A percentile compares a stretch with the other conserved stretches of the same genome.
Evolutionary conservation across 441 rosid genomes (phyloP).

Genomic region (Syzygium syzygioides): DNA sequence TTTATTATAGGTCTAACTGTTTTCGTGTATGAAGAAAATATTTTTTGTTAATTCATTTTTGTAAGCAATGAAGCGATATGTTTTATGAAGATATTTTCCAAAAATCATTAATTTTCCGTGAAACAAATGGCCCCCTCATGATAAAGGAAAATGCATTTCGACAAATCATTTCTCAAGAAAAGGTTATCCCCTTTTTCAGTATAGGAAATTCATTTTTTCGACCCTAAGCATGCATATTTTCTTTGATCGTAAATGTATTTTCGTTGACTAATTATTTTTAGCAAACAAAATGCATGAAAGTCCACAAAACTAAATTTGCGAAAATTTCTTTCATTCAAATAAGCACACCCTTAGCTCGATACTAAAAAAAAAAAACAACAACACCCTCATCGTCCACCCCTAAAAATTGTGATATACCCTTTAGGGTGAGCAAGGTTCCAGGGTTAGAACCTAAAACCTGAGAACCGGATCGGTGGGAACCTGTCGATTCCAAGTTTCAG

Average conservation of each 20-base stretch:
- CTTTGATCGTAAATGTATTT: too few relatives aligned
- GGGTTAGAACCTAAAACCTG: too few relatives aligned
- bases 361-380: neutral
- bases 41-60: neutral
- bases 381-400: neutral
- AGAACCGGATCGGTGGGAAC: too few relatives aligned
- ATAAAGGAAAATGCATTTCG: neutral
- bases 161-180: neutral
- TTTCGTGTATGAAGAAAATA: neutral
- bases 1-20: neutral
- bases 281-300: neutral
- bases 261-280: too few relatives aligned
- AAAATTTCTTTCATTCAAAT: neutral
- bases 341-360: neutral
- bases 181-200: rapidly evolving
- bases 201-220: neutral
- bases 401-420: too few relatives aligned
- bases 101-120: neutral
- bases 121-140: neutral
- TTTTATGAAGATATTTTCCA: neutral
- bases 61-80: rapidly evolving
- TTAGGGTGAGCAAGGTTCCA: too few relatives aligned
- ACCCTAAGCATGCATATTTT: too few relatives aligned
- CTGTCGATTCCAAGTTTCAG: too few relatives aligned
- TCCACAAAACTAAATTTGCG: neutral